Conservation (phyloP, 371 early-diverging fungal genomes). For the Syncephalastrum monosporum region DNA sequence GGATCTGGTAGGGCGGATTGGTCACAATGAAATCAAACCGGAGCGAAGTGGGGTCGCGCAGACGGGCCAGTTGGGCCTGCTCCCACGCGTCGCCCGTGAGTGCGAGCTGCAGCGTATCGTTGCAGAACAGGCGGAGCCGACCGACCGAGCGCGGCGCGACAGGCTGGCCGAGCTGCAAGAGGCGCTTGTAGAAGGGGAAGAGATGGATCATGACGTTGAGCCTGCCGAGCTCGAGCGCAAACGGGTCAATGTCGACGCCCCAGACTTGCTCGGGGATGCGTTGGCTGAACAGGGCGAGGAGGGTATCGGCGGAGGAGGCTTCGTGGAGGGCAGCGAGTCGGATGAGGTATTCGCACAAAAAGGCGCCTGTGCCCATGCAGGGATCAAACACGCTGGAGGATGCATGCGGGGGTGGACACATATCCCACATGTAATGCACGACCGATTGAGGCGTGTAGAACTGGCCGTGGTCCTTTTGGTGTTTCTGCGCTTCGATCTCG, state of each 20-base stretch:
- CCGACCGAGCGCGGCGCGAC: constrained; percentile 16
- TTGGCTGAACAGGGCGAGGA: constrained; percentile 29
- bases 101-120: constrained; percentile 54
- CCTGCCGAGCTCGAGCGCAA: constrained; percentile 48
- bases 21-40: constrained; percentile 62
- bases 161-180: constrained; percentile 17
- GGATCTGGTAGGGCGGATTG: constrained; percentile 71
- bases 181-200: constrained; percentile 37
- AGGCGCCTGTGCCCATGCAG: constrained; percentile 63
- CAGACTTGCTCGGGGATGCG: constrained; percentile 44
- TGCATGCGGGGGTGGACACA: constrained; percentile 15
- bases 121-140: constrained; percentile 54
- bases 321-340: constrained; percentile 36
- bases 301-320: constrained; percentile 9
- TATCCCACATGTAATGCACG: constrained; percentile 64
- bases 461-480: constrained; percentile 68
- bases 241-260: constrained; percentile 66
- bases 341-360: constrained; percentile 53
- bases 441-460: constrained; percentile 64
- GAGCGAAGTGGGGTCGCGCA: constrained; percentile 45
- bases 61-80: constrained; percentile 5
- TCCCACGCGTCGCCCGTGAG: constrained; percentile 16
- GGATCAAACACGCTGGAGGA: constrained; percentile 44
- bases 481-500: constrained; percentile 50
- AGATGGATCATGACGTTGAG: constrained; percentile 41